Base-by-base conservation (phyloP, 768 basidiomycete genomes). In the Tulasnella sp. region DNA sequence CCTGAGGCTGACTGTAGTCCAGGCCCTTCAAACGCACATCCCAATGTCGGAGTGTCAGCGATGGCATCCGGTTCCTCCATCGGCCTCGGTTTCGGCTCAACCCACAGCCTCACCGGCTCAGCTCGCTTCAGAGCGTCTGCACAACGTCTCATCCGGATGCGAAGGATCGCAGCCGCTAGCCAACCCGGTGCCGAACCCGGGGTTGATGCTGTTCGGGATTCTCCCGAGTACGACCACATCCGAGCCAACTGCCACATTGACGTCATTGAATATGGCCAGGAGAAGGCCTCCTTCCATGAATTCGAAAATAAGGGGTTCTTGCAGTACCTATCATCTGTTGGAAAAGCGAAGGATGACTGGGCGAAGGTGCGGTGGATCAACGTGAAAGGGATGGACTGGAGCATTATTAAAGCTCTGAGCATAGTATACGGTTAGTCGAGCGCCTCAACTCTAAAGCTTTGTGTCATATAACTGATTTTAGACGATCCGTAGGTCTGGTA, bases 321-420 rank as follows among this genome's bases (percentile, higher is more conserved):
- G n/a, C 32, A 9, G 36, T 71, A n/a, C 34, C 59, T 71, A 19
- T 35, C 34, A 2, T 44, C 41, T 5, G 44, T 34, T 32, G 40
- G 29, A 29, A 36, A 44, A 71, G 36, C 3, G 37, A 71, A 71
- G 32, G 68, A 26, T 17, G 42, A 69, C 14, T 69, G 41, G 41
- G 39, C 41, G 36, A 71, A 64, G 42, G 70, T 71, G 35, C 26
- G 70, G 70, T 71, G 70, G 70, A 62, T 71, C 59, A 71, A 71
- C 41, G 32, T 71, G 5, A 62, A 44, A 22, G 70, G 70, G n/a
- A 71, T 71, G 36, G 70, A 71, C 62, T 71, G 70, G 70, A 64
- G 37, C 22, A 40, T 71, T 36, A 71, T 71, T 19, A 71, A 65
- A 35, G 70, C 70, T 12, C 62, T 71, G 4, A 62, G 34, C 11